Evolutionary conservation across 1,139 yeast genomes (phyloP).

Genomic region (Meyerozyma elateridarum): DNA sequence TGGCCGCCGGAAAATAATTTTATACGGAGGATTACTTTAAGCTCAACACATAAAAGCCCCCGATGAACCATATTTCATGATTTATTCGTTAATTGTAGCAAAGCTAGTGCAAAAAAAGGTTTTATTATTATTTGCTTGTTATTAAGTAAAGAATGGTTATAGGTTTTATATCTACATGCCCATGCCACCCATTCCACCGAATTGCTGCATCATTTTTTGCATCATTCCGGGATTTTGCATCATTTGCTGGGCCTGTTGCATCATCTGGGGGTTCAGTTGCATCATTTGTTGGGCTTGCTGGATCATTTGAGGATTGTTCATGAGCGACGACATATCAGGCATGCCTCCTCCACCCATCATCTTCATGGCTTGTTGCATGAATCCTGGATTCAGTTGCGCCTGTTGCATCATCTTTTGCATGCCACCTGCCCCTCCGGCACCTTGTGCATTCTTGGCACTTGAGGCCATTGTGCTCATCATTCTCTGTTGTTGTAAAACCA

Average conservation of each 20-base stretch:
- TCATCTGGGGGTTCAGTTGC: constrained; percentile 71
- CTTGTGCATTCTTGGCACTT: constrained; percentile 52
- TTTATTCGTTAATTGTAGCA: too few species aligned
- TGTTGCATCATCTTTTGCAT: constrained; percentile 30
- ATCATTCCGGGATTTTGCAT: constrained; percentile 55
- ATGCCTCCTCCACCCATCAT: constrained; percentile 22
- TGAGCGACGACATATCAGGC: constrained; percentile 43
- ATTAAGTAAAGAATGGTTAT: too few species aligned
- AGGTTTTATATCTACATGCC: too few species aligned
- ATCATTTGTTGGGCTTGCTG: constrained; percentile 54
- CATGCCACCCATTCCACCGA: constrained; percentile 45
- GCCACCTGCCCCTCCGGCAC: constrained; percentile 26
- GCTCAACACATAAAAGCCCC: too few species aligned
- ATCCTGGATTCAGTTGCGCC: constrained; percentile 46
- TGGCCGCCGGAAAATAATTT: too few species aligned
- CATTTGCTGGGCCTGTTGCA: constrained; percentile 55
- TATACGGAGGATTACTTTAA: too few species aligned
- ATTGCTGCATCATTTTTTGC: constrained; percentile 77
- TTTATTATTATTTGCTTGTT: too few species aligned
- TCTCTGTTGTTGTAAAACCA: constrained; percentile 85
- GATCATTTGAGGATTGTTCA: constrained; percentile 69
- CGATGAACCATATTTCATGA: too few species aligned
- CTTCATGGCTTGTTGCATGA: constrained; percentile 50
- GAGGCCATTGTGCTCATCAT: constrained; percentile 95
- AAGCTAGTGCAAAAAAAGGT: too few species aligned